Base-by-base conservation (phyloP, 2,329 filamentous ascomycete genomes). In the Claviceps citrina region DNA sequence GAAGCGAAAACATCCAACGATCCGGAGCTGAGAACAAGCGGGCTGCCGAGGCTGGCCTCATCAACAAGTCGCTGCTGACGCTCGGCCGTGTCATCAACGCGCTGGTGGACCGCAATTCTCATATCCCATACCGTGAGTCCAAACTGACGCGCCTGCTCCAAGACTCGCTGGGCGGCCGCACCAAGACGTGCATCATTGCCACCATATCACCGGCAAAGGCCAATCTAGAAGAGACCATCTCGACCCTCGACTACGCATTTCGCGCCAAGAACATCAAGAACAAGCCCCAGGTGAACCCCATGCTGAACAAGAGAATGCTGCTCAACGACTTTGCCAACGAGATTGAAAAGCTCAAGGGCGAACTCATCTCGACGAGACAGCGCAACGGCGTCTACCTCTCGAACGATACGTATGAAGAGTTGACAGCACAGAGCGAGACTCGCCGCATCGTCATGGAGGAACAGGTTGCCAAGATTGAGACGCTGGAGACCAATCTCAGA, bases 21-120 rank as follows among this genome's bases (percentile, higher is more conserved):
- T 96, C 89, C 48, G 93, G 91, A 28, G 91, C 91, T 1, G 91
- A 96, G 62, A 96, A 98, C 66, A 98, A 98, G 65, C 79, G 93
- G 41, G 93, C 93, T 5, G 78, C 86, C 3, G 91, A 98, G 60
- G 91, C 91, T 31, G 91, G 93, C 15, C 66, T 98, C 40, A 98
- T 98, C 67, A 98, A 98, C 68, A 96, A 96, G 67, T 94, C 86
- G 57, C 67, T 98, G 49, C 72, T 98, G 44, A 98, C 91, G 3
- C 73, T 98, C 3, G 91, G 91, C 7, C 80, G 91, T 48, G 91
- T 98, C 49, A 98, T 98, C 63, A 98, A 98, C 56, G 91, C 91
- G 0, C 71, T 98, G 10, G 91, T 96, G 19, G 93, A 98, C 56
- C 81, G 79, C 51, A 79, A 78, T 56, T 71, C 79, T 0, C 91